Evolutionary conservation across 257 asterid genomes (phyloP).

Genomic region (Anisodus tanguticus): DNA sequence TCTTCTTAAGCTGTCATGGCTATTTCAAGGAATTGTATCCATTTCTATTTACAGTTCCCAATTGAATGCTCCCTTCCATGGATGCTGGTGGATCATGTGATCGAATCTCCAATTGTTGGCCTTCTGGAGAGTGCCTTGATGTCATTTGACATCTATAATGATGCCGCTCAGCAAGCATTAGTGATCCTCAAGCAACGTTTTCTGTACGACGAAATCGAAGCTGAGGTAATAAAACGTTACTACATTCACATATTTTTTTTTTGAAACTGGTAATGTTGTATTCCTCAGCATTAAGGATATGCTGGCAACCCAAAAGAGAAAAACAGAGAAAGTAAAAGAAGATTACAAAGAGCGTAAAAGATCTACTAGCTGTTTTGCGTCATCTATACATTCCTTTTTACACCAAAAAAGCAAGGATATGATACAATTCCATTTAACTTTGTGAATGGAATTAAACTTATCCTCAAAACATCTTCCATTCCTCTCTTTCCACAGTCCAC

Average conservation of each 20-base stretch:
- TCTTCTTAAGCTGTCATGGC: conserved; percentile 19
- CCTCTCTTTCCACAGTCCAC: too few species aligned
- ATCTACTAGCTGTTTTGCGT: too few species aligned
- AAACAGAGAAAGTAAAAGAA: too few species aligned
- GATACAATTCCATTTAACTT: too few species aligned
- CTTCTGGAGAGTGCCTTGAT: conserved; percentile 86
- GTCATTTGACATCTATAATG: conserved; percentile 97
- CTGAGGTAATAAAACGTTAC: conserved; percentile 71
- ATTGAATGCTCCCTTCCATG: conserved; percentile 99
- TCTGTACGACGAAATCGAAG: conserved; percentile 98
- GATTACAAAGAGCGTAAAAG: too few species aligned
- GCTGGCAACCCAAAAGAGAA: too few species aligned
- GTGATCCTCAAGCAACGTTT: conserved; percentile 94
- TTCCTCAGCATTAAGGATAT: too few species aligned
- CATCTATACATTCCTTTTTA: too few species aligned
- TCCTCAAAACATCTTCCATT: too few species aligned
- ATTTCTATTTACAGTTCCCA: conserved; percentile 74
- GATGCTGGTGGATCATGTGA: conserved; percentile 97
- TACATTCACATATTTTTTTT: neutral
- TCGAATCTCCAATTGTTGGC: conserved; percentile 78
- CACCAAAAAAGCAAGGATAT: too few species aligned
- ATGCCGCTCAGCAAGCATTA: conserved; percentile 96
- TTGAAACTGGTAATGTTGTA: too few species aligned
- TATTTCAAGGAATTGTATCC: conserved; percentile 23
- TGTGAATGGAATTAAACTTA: too few species aligned